Percentiles rank a stretch among this genome's conserved stretches.
Conservation (phyloP, 441 rosid genomes). For the Brassica hybrid region DNA sequence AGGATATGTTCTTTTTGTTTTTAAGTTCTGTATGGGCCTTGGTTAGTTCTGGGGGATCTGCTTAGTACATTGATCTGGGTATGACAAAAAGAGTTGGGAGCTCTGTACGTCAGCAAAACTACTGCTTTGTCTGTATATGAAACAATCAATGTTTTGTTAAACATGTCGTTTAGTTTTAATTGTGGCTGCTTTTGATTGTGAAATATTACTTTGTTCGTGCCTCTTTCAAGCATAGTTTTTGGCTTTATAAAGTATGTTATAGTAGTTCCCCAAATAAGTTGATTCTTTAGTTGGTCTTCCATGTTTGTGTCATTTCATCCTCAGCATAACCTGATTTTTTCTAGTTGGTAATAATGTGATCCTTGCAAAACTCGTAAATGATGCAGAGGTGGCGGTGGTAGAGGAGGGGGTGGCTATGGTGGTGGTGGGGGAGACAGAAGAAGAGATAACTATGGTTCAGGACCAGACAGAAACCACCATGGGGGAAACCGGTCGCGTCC, state of each 20-base stretch:
- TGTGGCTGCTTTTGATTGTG: not conserved
- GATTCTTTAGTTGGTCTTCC: constrained; percentile 1
- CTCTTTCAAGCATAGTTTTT: not conserved
- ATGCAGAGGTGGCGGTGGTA: constrained; percentile 66
- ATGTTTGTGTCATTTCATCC: not conserved
- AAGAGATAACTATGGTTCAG: constrained; percentile 75
- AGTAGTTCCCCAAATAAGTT: not conserved
- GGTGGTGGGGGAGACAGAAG: constrained; percentile 84
- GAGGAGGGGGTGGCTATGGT: constrained; percentile 43
- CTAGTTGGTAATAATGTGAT: constrained; percentile 21
- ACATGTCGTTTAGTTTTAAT: not conserved
- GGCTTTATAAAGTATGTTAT: not conserved
- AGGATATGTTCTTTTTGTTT: too few species aligned
- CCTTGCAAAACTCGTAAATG: constrained; percentile 27
- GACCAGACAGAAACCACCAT: constrained; percentile 82
- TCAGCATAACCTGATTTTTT: not conserved
- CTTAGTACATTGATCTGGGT: too few species aligned
- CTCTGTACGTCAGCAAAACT: constrained; percentile 1
- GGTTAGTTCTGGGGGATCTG: too few species aligned
- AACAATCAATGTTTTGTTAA: not conserved
- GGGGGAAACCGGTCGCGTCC: constrained; percentile 98
- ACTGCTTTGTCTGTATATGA: not conserved
- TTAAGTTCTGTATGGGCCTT: too few species aligned
- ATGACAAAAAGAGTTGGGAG: too few species aligned
- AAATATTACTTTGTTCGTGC: not conserved